Evolutionary conservation across 495 filamentous ascomycete species (phyloP).

Genomic region (Aspergillus asperescens): DNA sequence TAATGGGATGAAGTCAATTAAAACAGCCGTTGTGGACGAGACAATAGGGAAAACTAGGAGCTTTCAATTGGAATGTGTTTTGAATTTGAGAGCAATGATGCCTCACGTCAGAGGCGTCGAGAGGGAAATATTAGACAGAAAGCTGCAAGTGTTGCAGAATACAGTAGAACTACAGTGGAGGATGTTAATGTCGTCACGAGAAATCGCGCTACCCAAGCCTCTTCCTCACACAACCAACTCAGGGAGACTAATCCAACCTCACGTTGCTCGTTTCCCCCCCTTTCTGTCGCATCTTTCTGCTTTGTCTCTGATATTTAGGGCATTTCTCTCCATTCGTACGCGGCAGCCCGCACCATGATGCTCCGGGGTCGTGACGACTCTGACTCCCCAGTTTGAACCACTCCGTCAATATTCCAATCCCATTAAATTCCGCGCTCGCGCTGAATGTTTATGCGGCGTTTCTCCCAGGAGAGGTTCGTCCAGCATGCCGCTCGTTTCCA

Average conservation of each 20-base stretch:
- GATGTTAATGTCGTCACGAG: too few species aligned
- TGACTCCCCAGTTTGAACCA: neutral
- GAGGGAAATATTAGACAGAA: neutral
- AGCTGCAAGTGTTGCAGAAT: too few species aligned
- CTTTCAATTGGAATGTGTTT: too few species aligned
- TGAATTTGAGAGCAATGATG: too few species aligned
- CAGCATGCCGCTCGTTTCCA: conserved; percentile 31
- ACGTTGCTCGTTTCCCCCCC: neutral
- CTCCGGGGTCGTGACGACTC: neutral
- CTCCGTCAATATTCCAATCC: neutral
- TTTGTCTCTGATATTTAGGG: neutral
- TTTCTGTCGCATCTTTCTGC: neutral
- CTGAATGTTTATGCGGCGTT: conserved; percentile 36
- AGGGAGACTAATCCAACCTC: too few species aligned
- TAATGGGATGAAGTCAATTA: too few species aligned
- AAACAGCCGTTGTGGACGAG: too few species aligned
- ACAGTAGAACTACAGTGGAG: too few species aligned
- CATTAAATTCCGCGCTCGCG: neutral
- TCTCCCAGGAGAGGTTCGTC: conserved; percentile 19
- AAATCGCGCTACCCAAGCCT: too few species aligned
- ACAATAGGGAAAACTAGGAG: too few species aligned
- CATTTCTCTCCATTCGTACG: neutral
- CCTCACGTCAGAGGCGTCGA: neutral
- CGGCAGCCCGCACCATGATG: conserved; percentile 6
- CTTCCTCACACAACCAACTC: too few species aligned